phyloP scores from a whole-genome alignment of 176 grass and related monocot species.

The Eragrostis nindensis region DNA sequence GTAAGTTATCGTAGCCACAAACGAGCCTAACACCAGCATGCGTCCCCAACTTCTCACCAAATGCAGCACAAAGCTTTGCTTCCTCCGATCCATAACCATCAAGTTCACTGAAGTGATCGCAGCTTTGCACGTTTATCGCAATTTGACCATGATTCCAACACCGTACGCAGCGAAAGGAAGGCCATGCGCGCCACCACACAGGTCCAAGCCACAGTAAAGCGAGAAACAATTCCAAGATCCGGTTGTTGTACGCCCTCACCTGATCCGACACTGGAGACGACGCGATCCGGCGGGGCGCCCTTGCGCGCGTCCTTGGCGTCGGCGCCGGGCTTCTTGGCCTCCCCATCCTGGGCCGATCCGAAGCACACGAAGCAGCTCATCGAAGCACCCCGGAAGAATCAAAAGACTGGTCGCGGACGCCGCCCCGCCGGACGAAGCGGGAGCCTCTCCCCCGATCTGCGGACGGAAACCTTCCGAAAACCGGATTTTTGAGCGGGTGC shows the following conservation, averaged over 20 bases:
- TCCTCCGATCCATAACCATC: not conserved
- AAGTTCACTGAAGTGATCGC: not conserved
- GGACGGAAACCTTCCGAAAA: constrained; percentile 18
- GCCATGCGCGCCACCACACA: not conserved
- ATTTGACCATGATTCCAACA: not conserved
- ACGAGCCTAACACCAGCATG: not conserved
- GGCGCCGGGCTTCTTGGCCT: constrained; percentile 33
- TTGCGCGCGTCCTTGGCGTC: constrained; percentile 53
- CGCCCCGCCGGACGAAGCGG: not conserved
- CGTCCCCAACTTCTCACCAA: not conserved
- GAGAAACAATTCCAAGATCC: constrained; percentile 38
- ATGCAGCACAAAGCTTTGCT: not conserved
- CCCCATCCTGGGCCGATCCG: constrained; percentile 58
- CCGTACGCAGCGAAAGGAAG: not conserved
- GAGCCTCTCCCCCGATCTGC: constrained; percentile 43
- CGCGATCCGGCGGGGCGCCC: constrained; percentile 45
- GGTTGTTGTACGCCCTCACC: constrained; percentile 38
- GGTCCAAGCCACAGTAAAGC: not conserved
- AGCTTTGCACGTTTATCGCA: not conserved
- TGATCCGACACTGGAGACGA: constrained; percentile 57
- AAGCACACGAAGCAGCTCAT: constrained; percentile 94
- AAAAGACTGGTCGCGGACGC: not conserved
- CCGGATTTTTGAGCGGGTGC: constrained; percentile 19
- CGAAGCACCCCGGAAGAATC: constrained; percentile 2
- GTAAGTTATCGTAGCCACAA: constrained; percentile 1